Conservation (phyloP, 164 flowering plant genomes). For the Echeveria elegans region DNA sequence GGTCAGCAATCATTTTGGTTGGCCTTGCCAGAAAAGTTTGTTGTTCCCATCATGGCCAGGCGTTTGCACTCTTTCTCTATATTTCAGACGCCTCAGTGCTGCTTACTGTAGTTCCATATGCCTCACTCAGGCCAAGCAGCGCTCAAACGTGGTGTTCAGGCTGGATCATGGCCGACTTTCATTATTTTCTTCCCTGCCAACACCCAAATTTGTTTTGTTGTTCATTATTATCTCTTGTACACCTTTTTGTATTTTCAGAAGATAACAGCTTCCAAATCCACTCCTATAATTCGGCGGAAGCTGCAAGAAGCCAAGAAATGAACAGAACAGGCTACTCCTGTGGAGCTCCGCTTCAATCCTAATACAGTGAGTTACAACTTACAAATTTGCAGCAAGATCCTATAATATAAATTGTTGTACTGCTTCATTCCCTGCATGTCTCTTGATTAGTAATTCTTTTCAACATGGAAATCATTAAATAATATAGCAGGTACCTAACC, state of each 20-base stretch:
- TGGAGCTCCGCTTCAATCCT: neutral
- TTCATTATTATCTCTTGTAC: neutral
- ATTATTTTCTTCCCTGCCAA: constrained; percentile 3
- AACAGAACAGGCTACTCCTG: neutral
- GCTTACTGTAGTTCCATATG: neutral
- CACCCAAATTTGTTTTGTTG: neutral
- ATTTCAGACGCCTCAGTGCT: neutral
- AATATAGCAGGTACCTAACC: neutral
- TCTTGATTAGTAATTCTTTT: too few species aligned
- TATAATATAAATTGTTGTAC: too few species aligned
- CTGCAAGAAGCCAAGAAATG: neutral
- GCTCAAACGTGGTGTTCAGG: neutral
- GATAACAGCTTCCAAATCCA: too few species aligned
- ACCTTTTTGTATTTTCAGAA: too few species aligned
- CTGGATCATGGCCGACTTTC: neutral
- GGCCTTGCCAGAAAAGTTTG: too few species aligned
- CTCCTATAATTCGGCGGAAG: neutral
- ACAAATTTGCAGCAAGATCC: neutral
- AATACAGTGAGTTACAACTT: neutral
- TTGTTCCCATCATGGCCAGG: too few species aligned
- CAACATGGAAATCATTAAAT: too few species aligned
- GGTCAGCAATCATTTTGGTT: too few species aligned
- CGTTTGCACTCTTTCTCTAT: neutral
- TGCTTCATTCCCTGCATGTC: too few species aligned
- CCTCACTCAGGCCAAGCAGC: neutral